Evolutionary conservation across 192 early-diverging fungal species (phyloP).

Genomic region (Entomortierella parvispora): DNA sequence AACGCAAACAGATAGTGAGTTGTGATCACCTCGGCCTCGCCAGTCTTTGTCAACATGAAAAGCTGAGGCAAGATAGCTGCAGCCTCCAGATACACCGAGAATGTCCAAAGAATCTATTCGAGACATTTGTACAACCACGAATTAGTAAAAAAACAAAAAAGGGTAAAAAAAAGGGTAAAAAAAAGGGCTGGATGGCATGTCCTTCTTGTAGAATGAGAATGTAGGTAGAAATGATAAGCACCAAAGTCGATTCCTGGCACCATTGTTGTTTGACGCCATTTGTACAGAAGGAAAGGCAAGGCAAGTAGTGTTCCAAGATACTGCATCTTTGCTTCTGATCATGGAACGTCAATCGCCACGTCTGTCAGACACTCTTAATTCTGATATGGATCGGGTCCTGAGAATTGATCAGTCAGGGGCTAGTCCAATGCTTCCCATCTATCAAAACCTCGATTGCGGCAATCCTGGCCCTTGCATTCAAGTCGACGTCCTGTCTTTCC

Average conservation of each 20-base stretch:
- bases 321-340: too few relatives aligned
- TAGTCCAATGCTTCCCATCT: too few relatives aligned
- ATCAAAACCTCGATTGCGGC: too few relatives aligned
- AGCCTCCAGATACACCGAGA: slow-evolving; percentile 96
- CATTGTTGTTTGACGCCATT: too few relatives aligned
- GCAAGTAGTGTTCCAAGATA: too few relatives aligned
- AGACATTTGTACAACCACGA: slow-evolving; percentile 1
- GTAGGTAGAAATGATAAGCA: too few relatives aligned
- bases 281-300: too few relatives aligned
- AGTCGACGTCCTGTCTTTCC: background rate
- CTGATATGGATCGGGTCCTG: background rate
- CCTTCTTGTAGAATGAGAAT: too few relatives aligned
- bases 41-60: slow-evolving; percentile 96
- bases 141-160: slow-evolving; percentile 9
- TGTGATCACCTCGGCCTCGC: slow-evolving; percentile 99
- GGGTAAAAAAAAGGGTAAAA: background rate
- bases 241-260: too few relatives aligned
- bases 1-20: slow-evolving; percentile 98
- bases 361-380: too few relatives aligned
- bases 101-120: slow-evolving; percentile 91
- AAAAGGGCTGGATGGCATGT: background rate
- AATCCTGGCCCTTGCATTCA: background rate
- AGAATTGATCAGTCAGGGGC: background rate
- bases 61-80: slow-evolving; percentile 98
- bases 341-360: too few relatives aligned